Base-by-base conservation (phyloP, 148 eudicot species). In the Drosera capensis region DNA sequence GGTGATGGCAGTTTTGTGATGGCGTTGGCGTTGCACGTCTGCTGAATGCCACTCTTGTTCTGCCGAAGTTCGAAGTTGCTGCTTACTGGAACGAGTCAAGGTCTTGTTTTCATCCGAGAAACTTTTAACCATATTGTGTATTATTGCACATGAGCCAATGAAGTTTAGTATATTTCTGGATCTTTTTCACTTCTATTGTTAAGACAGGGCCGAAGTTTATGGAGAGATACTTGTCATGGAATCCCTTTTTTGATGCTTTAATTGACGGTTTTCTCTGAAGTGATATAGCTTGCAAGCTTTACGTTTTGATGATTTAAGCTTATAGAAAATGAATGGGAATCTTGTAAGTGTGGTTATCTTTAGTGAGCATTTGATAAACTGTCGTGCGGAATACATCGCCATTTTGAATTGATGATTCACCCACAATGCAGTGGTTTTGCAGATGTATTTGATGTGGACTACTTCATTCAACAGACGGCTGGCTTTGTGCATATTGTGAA, bases 51-150 rank as follows among this genome's bases (percentile, higher is more conserved):
- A 84, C 97, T 56, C 87, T 90, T 47, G 95, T 90, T 48, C 59
- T 90, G 56, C 97, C 97, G 30, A 90, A 84, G 59, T 90, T 90
- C 74, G 97, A 90, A 63, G 95, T 73, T 53, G 97, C 97, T 45
- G 95, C 97, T 14, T 90, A 90, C 54, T 90, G 97, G 97, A 90
- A 90, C 45, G 97, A 90, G 53, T 75, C 97, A n/a, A 90, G 97
- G 97, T 90, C 5, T 11, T 36, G 13, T 17, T 40, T 38, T 2
- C 17, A 6, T 14, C 13, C 16, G 23, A 16, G 19, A 26, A n/a
- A n/a, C n/a, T n/a, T n/a, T n/a, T n/a, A n/a, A n/a, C n/a, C n/a
- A n/a, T n/a, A n/a, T n/a, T n/a, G n/a, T n/a, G n/a, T n/a, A n/a
- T n/a, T n/a, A n/a, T n/a, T n/a, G n/a, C n/a, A n/a, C n/a, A n/a